These are phyloP conservation scores for Globisporangium parvum DNA, from an alignment of 352 stramenopile genomes.

Conservation along the genomic window DNA sequence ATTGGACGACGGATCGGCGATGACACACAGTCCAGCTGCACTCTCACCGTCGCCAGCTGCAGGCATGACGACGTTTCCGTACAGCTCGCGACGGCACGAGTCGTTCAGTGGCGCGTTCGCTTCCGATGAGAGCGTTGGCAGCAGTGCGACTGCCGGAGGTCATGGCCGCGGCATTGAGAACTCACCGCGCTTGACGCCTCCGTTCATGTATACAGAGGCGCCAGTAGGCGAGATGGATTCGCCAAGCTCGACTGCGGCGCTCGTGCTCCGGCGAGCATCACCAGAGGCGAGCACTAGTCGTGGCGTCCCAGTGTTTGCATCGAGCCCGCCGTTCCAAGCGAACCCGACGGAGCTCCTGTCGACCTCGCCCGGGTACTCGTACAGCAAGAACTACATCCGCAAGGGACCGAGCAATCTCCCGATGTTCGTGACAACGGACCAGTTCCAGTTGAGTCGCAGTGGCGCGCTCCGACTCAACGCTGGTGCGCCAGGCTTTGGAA, in stretches of 20 bases:
- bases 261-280: constrained; percentile 16
- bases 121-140: constrained; percentile 17
- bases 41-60: constrained; percentile 7
- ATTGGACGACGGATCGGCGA: constrained; percentile 25
- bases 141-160: not conserved
- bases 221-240: not conserved
- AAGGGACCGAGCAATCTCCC: constrained; percentile 36
- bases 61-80: constrained; percentile 13
- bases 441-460: constrained; percentile 27
- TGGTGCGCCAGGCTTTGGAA: constrained; percentile 3
- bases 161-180: constrained; percentile 2
- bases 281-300: constrained; percentile 1
- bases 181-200: constrained; percentile 28
- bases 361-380: constrained; percentile 65
- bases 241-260: constrained; percentile 11
- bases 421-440: constrained; percentile 55
- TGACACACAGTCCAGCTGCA: constrained; percentile 6
- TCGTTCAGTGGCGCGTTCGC: constrained; percentile 42
- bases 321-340: constrained; percentile 58
- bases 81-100: constrained; percentile 23
- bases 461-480: constrained; percentile 5
- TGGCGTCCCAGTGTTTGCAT: constrained; percentile 26
- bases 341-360: constrained; percentile 67
- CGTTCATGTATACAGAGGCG: constrained; percentile 20
- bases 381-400: constrained; percentile 59